A percentile compares a stretch with the other conserved stretches of the same genome.
These are phyloP conservation scores for Candida ipomoeae DNA, from an alignment of 805 yeast genomes.

Conservation along the genomic window DNA sequence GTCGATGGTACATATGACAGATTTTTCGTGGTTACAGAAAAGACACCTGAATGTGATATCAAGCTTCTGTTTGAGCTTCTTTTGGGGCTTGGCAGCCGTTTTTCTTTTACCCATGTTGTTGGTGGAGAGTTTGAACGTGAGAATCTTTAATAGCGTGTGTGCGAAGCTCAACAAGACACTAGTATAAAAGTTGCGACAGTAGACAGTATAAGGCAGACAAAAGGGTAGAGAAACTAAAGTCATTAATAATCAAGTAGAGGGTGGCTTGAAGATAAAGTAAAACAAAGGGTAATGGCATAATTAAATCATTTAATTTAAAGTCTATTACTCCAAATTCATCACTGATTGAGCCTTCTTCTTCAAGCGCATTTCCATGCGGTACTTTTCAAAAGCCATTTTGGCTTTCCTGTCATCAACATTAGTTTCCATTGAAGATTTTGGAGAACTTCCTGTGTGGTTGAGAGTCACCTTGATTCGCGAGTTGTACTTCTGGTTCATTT, in stretches of 20 bases:
- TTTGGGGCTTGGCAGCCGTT: conserved; percentile 71
- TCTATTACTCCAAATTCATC: neutral
- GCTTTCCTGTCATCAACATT: conserved; percentile 25
- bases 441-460: conserved; percentile 10
- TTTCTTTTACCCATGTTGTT: conserved; percentile 68
- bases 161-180: neutral
- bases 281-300: no score
- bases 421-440: conserved; percentile 17
- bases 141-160: neutral
- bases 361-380: conserved; percentile 43
- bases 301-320: neutral
- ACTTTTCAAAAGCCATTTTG: conserved; percentile 41
- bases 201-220: no score
- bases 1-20: conserved; percentile 84
- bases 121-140: neutral
- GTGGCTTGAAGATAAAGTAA: no score
- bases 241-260: no score
- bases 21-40: conserved; percentile 92
- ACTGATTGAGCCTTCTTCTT: conserved; percentile 37
- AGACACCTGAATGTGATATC: conserved; percentile 85
- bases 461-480: conserved; percentile 31
- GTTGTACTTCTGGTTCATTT: conserved; percentile 38
- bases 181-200: no score
- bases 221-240: no score
- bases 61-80: conserved; percentile 69